Conservation (phyloP, 1,139 yeast genomes). For the Kazachstania sp. region DNA sequence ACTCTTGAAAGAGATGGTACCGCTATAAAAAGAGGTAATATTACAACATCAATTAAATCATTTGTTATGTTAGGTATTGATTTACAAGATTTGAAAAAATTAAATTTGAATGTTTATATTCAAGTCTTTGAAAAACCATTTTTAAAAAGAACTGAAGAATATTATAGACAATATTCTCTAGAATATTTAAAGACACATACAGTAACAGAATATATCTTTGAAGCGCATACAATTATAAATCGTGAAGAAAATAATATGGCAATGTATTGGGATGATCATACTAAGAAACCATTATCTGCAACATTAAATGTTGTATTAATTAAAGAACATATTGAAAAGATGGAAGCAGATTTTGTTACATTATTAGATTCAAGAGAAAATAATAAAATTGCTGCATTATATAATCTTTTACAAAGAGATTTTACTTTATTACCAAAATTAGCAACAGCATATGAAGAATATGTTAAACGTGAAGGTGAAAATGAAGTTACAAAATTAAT, state of each 20-base stretch:
- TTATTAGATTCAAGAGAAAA: slow-evolving; percentile 70
- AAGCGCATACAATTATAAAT: slow-evolving; percentile 70
- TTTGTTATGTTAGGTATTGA: slow-evolving; percentile 73
- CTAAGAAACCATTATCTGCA: slow-evolving; percentile 68
- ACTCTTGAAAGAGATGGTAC: slow-evolving; percentile 74
- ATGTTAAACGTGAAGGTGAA: slow-evolving; percentile 46
- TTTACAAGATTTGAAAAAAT: slow-evolving; percentile 72
- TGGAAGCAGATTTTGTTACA: slow-evolving; percentile 68
- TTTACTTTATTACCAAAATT: slow-evolving; percentile 50
- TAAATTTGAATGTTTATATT: slow-evolving; percentile 74
- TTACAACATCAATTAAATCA: slow-evolving; percentile 74
- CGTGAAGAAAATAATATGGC: slow-evolving; percentile 78
- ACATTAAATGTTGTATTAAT: slow-evolving; percentile 70
- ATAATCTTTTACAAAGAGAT: slow-evolving; percentile 56
- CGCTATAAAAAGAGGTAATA: slow-evolving; percentile 55
- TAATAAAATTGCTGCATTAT: slow-evolving; percentile 73
- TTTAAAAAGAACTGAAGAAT: slow-evolving; percentile 62
- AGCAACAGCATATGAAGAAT: slow-evolving; percentile 62
- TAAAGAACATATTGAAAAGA: slow-evolving; percentile 64
- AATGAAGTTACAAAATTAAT: slow-evolving; percentile 22
- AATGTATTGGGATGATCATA: slow-evolving; percentile 76
- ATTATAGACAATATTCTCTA: slow-evolving; percentile 63
- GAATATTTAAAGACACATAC: slow-evolving; percentile 62
- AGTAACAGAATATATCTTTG: slow-evolving; percentile 84
- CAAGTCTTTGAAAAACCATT: slow-evolving; percentile 72